Conservation (phyloP, 257 asterid species). For the Fraxinus cuspidata region DNA sequence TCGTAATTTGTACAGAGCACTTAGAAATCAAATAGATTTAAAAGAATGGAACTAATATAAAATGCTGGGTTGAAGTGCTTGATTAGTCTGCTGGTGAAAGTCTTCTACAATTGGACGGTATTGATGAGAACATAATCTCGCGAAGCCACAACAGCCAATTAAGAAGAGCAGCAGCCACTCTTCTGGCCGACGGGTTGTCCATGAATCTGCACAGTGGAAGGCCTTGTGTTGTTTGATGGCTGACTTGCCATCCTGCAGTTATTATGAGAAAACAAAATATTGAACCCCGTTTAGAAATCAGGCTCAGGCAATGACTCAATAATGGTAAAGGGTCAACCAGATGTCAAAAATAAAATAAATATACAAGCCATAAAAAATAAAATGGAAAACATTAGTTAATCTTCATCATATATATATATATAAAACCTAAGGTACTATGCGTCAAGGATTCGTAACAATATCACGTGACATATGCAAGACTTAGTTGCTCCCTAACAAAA, state of each 20-base stretch:
- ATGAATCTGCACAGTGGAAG: constrained; percentile 71
- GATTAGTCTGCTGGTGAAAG: not conserved
- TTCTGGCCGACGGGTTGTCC: constrained; percentile 81
- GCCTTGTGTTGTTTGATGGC: constrained; percentile 60
- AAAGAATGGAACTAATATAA: constrained; percentile 44
- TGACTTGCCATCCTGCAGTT: constrained; percentile 72
- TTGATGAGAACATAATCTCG: constrained; percentile 3
- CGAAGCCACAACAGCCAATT: constrained; percentile 12
- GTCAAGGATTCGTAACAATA: not conserved
- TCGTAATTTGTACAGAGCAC: constrained; percentile 39
- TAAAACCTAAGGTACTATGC: not conserved
- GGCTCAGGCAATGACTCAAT: not conserved
- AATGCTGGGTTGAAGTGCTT: constrained; percentile 23
- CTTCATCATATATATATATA: not conserved
- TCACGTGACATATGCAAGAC: not conserved
- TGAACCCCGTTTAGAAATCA: not conserved
- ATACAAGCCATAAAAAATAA: not conserved
- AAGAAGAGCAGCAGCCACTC: constrained; percentile 76
- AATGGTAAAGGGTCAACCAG: not conserved
- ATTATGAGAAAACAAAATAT: not conserved
- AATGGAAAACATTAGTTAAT: not conserved
- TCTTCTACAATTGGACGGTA: constrained; percentile 13
- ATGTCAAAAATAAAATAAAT: not conserved
- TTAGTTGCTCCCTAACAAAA: too few species aligned
- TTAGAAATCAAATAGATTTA: constrained; percentile 22